These are phyloP conservation scores for Nyssa sinensis DNA, from an alignment of 148 eudicot genomes.

Conservation along the genomic window DNA sequence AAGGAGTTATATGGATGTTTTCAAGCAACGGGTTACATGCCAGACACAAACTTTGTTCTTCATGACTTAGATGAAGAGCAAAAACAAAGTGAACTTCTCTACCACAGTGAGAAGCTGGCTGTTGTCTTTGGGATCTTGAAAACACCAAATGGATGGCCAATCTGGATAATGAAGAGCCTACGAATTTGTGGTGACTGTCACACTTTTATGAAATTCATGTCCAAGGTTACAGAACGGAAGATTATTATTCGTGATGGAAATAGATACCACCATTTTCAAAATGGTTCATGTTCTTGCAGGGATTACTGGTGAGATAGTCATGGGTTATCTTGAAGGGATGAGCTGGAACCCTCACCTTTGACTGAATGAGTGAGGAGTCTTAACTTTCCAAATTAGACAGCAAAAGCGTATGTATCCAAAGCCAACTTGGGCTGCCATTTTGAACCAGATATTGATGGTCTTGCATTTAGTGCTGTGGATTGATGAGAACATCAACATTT, in stretches of 20 bases:
- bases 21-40: neutral
- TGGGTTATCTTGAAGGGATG: neutral
- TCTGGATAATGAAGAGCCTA: neutral
- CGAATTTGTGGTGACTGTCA: neutral
- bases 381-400: neutral
- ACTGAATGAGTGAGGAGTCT: neutral
- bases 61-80: neutral
- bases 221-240: conserved; percentile 30
- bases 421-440: neutral
- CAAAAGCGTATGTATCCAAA: neutral
- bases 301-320: neutral
- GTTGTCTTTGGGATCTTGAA: neutral
- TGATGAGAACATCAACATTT: neutral
- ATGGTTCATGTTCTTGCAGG: conserved; percentile 39
- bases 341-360: neutral
- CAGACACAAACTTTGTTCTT: neutral
- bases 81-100: neutral
- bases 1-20: neutral
- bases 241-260: conserved; percentile 36
- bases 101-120: neutral
- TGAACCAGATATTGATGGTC: neutral
- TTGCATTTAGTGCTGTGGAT: neutral
- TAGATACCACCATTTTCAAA: conserved; percentile 42
- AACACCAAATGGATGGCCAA: neutral
- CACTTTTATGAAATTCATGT: conserved; percentile 32